These are phyloP conservation scores for Lophium mytilinum DNA, from an alignment of 495 filamentous ascomycete species.

Conservation along the genomic window DNA sequence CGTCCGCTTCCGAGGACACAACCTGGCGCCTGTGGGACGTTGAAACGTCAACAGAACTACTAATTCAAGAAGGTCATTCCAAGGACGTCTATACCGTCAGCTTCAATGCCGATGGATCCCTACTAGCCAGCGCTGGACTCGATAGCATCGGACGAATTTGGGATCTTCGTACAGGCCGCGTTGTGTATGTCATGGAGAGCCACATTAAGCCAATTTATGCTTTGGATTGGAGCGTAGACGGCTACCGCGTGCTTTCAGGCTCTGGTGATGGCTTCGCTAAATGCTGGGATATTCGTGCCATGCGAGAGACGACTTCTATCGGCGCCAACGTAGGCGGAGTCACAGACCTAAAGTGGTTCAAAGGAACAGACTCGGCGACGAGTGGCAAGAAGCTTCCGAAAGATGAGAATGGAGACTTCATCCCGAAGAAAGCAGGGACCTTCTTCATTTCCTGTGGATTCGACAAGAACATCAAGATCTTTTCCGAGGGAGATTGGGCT, in stretches of 20 bases:
- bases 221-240: constrained; percentile 86
- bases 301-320: constrained; percentile 70
- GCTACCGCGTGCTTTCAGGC: constrained; percentile 77
- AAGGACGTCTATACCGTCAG: constrained; percentile 80
- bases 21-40: constrained; percentile 98
- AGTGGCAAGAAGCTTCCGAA: constrained; percentile 48
- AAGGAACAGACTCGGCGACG: constrained; percentile 61
- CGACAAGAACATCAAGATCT: constrained; percentile 91
- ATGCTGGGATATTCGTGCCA: constrained; percentile 92
- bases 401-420: constrained; percentile 47
- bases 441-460: constrained; percentile 89
- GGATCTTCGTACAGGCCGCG: constrained; percentile 90
- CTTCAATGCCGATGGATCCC: constrained; percentile 84
- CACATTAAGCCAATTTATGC: constrained; percentile 91
- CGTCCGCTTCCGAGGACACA: constrained; percentile 90
- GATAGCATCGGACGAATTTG: constrained; percentile 94
- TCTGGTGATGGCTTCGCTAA: constrained; percentile 95
- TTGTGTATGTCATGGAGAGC: constrained; percentile 90
- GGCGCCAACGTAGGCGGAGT: constrained; percentile 90
- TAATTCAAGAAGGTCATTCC: constrained; percentile 91
- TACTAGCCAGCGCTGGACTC: constrained; percentile 81
- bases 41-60: constrained; percentile 69
- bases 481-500: constrained; percentile 93
- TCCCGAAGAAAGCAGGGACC: constrained; percentile 65
- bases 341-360: constrained; percentile 89